Conservation (phyloP, 1,284 basidiomycete species). For the Puccinia triticina region DNA sequence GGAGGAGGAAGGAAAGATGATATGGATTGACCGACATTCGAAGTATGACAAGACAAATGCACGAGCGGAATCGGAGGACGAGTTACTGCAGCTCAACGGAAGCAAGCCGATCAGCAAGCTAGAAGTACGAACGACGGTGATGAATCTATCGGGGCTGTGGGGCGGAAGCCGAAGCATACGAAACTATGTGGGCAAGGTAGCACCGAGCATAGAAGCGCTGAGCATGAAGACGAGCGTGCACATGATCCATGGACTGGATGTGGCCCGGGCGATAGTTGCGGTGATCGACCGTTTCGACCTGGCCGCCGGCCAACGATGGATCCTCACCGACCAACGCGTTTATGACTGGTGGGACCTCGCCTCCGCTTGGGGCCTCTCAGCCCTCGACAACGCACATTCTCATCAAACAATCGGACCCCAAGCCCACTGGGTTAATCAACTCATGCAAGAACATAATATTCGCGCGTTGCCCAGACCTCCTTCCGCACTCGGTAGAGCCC, state of each 20-base stretch:
- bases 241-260: conserved; percentile 62
- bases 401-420: conserved; percentile 47
- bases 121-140: conserved; percentile 63
- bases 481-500: conserved; percentile 64
- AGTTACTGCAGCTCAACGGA: conserved; percentile 64
- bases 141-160: conserved; percentile 70
- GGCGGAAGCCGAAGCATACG: conserved; percentile 65
- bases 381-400: conserved; percentile 52
- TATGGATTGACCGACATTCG: conserved; percentile 67
- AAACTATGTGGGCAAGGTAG: conserved; percentile 66
- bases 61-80: conserved; percentile 66
- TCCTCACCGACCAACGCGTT: conserved; percentile 66
- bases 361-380: conserved; percentile 64
- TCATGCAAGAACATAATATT: conserved; percentile 66
- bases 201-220: conserved; percentile 66
- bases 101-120: conserved; percentile 54
- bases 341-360: conserved; percentile 73
- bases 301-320: conserved; percentile 52
- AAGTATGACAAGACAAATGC: conserved; percentile 61
- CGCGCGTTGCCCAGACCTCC: conserved; percentile 66
- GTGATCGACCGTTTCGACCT: conserved; percentile 50
- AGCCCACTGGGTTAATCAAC: conserved; percentile 66
- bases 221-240: conserved; percentile 66
- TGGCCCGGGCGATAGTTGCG: conserved; percentile 66
- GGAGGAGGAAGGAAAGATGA: not conserved